phyloP scores from a whole-genome alignment of 495 filamentous ascomycete species.

The Penicillium subrubescens region DNA sequence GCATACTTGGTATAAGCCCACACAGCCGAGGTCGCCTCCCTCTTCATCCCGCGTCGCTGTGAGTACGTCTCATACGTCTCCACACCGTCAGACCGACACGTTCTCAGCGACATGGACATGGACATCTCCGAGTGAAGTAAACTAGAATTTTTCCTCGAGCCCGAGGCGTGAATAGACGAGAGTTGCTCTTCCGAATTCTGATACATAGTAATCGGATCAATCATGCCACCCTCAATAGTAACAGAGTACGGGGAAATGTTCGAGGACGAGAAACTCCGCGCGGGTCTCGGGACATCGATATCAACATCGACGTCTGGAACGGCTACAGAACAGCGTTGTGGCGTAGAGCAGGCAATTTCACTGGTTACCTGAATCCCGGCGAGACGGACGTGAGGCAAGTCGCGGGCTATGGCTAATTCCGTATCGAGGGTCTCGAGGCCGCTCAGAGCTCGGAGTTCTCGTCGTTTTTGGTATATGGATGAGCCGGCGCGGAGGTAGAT shows the following conservation, averaged over 20 bases:
- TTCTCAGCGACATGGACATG: constrained; percentile 2
- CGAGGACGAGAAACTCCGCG: constrained; percentile 5
- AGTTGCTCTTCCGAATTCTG: not conserved
- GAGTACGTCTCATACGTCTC: constrained; percentile 19
- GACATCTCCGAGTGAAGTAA: constrained; percentile 8
- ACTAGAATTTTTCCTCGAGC: constrained; percentile 1
- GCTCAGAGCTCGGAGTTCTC: constrained; percentile 45
- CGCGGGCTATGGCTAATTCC: constrained; percentile 36
- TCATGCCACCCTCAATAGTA: constrained; percentile 34
- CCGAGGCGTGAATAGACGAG: not conserved
- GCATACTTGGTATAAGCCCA: constrained; percentile 85
- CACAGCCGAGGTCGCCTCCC: constrained; percentile 45
- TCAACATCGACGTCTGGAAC: not conserved
- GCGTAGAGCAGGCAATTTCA: constrained; percentile 30
- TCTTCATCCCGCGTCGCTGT: constrained; percentile 22
- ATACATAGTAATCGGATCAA: constrained; percentile 1
- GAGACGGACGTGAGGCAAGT: constrained; percentile 50
- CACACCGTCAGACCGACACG: constrained; percentile 9
- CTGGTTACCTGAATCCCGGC: constrained; percentile 58
- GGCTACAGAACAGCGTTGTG: constrained; percentile 12
- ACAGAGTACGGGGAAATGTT: constrained; percentile 39
- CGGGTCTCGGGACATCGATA: not conserved
- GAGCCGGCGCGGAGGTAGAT: constrained; percentile 76
- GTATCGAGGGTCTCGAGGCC: constrained; percentile 41
- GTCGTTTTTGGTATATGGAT: constrained; percentile 63